A percentile compares a stretch with the other conserved stretches of the same genome.
These are phyloP conservation scores for Theileria luwenshuni DNA, from an alignment of 169 alveolate genomes.

Conservation along the genomic window DNA sequence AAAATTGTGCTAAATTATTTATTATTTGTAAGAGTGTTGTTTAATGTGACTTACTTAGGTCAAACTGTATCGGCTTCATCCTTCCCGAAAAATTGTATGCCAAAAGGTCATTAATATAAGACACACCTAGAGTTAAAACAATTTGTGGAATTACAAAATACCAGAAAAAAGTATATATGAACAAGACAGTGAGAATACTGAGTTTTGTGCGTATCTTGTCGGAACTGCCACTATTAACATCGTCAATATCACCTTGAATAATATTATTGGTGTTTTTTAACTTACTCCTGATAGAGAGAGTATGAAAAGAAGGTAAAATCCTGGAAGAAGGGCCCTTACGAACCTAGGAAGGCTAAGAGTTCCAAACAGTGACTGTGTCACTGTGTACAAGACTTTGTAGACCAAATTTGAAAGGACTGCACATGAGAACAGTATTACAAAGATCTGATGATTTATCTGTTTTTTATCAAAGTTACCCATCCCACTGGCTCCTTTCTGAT, in stretches of 20 bases:
- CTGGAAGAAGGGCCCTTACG: constrained; percentile 5
- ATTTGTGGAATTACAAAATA: not conserved
- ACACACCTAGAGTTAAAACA: constrained; percentile 22
- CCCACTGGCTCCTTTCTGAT: constrained; percentile 67
- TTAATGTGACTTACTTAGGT: constrained; percentile 14
- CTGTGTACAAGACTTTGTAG: constrained; percentile 18
- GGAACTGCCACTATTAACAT: constrained; percentile 48
- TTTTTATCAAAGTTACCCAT: constrained; percentile 40
- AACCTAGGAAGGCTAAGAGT: constrained; percentile 24
- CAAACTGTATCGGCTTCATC: constrained; percentile 25
- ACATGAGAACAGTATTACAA: constrained; percentile 42
- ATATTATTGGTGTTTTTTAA: not conserved
- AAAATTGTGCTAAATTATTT: constrained; percentile 22
- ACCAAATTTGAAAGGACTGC: constrained; percentile 40
- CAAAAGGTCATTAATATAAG: constrained; percentile 50
- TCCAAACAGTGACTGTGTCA: constrained; percentile 23
- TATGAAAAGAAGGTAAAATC: constrained; percentile 24
- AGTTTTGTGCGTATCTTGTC: constrained; percentile 62
- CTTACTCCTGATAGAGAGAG: constrained; percentile 38
- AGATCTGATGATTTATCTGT: constrained; percentile 12
- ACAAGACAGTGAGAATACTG: constrained; percentile 44
- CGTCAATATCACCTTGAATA: constrained; percentile 29
- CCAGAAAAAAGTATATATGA: constrained; percentile 58
- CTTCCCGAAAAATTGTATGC: constrained; percentile 33
- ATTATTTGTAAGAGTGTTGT: not conserved